Evolutionary conservation across 257 asterid species (phyloP).

Genomic region (Buddleja alternifolia): DNA sequence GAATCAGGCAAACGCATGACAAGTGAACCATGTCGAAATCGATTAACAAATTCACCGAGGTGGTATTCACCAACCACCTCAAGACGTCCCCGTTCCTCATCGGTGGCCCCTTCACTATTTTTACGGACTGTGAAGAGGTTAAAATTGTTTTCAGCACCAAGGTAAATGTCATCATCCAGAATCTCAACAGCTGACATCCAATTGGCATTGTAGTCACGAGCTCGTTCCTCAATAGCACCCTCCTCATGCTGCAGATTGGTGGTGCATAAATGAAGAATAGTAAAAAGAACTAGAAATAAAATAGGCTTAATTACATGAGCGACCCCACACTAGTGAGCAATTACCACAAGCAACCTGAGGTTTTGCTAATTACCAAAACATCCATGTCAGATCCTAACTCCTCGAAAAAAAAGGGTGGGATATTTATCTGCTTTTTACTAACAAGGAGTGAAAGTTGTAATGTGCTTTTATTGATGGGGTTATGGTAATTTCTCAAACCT

Average conservation of each 20-base stretch:
- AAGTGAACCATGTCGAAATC: conserved; percentile 91
- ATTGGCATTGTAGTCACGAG: conserved; percentile 95
- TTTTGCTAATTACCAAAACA: too few species aligned
- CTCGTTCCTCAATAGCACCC: conserved; percentile 99
- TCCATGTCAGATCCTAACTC: too few species aligned
- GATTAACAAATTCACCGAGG: conserved; percentile 91
- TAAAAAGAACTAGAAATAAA: neutral
- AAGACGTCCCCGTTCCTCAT: conserved; percentile 95
- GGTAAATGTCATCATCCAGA: conserved; percentile 87
- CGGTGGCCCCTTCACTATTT: conserved; percentile 95
- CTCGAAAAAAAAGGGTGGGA: too few species aligned
- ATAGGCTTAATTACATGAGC: too few species aligned
- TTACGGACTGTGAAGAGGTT: conserved; percentile 90
- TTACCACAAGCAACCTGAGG: too few species aligned
- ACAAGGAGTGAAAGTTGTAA: too few species aligned
- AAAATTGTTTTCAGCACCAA: conserved; percentile 88
- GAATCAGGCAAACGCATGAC: conserved; percentile 97
- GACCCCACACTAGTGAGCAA: too few species aligned
- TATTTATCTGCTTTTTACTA: too few species aligned
- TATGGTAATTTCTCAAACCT: too few species aligned
- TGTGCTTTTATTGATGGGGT: too few species aligned
- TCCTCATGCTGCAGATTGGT: conserved; percentile 71
- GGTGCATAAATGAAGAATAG: neutral
- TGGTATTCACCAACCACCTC: conserved; percentile 99
- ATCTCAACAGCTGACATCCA: conserved; percentile 99